phyloP scores from a whole-genome alignment of 2,329 filamentous ascomycete genomes.

The Leptographium lundbergii region DNA sequence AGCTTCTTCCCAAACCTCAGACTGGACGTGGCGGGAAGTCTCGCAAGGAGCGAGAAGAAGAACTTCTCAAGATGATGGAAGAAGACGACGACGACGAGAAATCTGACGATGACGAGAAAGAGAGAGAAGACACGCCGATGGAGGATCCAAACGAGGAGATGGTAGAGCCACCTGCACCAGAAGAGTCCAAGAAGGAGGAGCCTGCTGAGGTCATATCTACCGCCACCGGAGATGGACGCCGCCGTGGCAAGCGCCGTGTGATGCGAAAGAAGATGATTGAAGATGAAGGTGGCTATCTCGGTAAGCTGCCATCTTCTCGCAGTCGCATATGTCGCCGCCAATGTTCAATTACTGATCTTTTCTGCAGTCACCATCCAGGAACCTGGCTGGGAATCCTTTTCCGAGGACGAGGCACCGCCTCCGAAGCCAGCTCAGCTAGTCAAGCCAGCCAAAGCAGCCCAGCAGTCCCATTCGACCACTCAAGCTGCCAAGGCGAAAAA shows the following conservation, averaged over 20 bases:
- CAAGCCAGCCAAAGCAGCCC: slow-evolving; percentile 30
- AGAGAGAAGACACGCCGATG: slow-evolving; percentile 24
- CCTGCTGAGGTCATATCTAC: slow-evolving; percentile 34
- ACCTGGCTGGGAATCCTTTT: slow-evolving; percentile 80
- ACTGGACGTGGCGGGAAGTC: slow-evolving; percentile 19
- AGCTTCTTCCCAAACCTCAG: slow-evolving; percentile 31
- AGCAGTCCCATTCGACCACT: slow-evolving; percentile 25
- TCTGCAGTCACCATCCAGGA: slow-evolving; percentile 77
- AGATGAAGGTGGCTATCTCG: slow-evolving; percentile 82
- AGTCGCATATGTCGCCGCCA: not conserved
- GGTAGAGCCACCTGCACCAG: slow-evolving; percentile 23
- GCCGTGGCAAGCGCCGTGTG: slow-evolving; percentile 65
- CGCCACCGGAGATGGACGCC: slow-evolving; percentile 44
- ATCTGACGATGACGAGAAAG: slow-evolving; percentile 26
- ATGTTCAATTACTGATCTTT: not conserved
- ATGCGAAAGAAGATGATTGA: slow-evolving; percentile 80
- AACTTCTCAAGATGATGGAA: slow-evolving; percentile 65
- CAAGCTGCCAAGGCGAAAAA: slow-evolving; percentile 40
- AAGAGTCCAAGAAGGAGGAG: slow-evolving; percentile 24
- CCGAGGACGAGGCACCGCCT: slow-evolving; percentile 64
- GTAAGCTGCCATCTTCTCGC: slow-evolving; percentile 32
- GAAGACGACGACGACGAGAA: slow-evolving; percentile 38
- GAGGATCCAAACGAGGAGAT: slow-evolving; percentile 12
- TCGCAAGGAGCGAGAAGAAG: slow-evolving; percentile 52
- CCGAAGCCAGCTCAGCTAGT: slow-evolving; percentile 26